Base-by-base conservation (phyloP, 228 moss, liverwort and hornwort species). In the Sphagnum magellanicum region DNA sequence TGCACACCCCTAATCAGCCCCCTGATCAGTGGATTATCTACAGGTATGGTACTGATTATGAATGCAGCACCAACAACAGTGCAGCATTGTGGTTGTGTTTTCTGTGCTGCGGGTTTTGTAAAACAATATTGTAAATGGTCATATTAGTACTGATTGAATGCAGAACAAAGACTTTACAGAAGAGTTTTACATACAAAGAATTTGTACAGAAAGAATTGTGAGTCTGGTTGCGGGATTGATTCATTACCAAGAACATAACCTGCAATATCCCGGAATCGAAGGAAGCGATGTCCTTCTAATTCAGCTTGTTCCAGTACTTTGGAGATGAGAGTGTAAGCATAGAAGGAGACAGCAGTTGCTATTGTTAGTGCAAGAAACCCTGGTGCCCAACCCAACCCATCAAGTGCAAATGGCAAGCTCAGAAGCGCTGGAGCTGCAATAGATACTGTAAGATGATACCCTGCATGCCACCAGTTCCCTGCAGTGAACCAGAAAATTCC, bases 281-380 rank as follows among this genome's bases (percentile, higher is more conserved):
- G 73, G 10, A 74, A 73, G n/a, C 84, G 81, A 50, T 81, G 79
- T 10, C 84, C 81, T 14, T 75, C 55, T 0, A 78, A 50, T 2
- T 84, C 84, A 10, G 77, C 74, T 17, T 79, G 72, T 65, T 88
- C 84, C 15, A 84, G 73, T 55, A 79, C 74, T 49, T 52, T 16
- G 9, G 78, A 77, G 10, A 88, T 15, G 8, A 73, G 50, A 46
- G 2, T 70, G 78, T 84, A 88, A 46, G 79, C 71, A 50, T 82
- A 78, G 65, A 84, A 82, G 5, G 84, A 73, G 10, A 88, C 78
- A 6, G 8, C 60, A 9, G 81, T 75, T 12, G 71, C 74, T 59
- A 78, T 50, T 5, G 61, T 0, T 10, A 84, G 63, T 71, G 76
- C 55, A 16, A 88, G 15, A 6, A 71, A 0, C 52, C 88, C 85